phyloP scores from a whole-genome alignment of 1,284 basidiomycete genomes.

The Amylostereum areolatum region DNA sequence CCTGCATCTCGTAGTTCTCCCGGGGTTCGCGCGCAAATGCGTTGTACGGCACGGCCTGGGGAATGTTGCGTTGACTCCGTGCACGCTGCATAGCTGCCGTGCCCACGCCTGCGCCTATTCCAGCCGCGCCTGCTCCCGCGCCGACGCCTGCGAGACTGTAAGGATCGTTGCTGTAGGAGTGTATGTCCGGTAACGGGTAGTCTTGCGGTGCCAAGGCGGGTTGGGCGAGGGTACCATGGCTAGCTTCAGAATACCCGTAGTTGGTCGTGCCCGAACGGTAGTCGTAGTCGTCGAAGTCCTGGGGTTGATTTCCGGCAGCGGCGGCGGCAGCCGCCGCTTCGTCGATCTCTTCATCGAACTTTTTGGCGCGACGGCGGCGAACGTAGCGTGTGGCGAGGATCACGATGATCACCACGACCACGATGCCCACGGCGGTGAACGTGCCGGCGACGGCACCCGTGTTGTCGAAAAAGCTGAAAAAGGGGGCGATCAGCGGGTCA shows the following conservation, averaged over 20 bases:
- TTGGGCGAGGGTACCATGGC: conserved; percentile 57
- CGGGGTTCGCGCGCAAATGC: conserved; percentile 22
- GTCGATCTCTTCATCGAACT: conserved; percentile 65
- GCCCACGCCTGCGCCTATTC: conserved; percentile 20
- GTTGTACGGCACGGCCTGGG: conserved; percentile 24
- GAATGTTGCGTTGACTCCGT: conserved; percentile 16
- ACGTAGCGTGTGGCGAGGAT: conserved; percentile 46
- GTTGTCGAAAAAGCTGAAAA: conserved; percentile 60
- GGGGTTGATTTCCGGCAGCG: conserved; percentile 27
- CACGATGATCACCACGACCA: conserved; percentile 59
- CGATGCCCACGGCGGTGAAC: conserved; percentile 28
- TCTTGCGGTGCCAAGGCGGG: conserved; percentile 37
- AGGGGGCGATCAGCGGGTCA: background rate
- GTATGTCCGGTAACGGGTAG: conserved; percentile 50
- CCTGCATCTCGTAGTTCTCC: conserved; percentile 14
- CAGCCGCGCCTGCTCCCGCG: conserved; percentile 18
- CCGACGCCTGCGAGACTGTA: conserved; percentile 22
- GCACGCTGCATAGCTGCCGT: conserved; percentile 23
- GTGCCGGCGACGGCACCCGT: conserved; percentile 59
- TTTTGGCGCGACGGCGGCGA: conserved; percentile 54
- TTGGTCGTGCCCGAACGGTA: conserved; percentile 21
- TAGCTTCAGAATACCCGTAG: conserved; percentile 50
- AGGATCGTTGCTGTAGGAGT: conserved; percentile 23
- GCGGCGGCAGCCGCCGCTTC: conserved; percentile 41
- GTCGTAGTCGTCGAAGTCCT: conserved; percentile 50